These are phyloP conservation scores for Citrus medica DNA, from an alignment of 345 rosid genomes.

Conservation along the genomic window DNA sequence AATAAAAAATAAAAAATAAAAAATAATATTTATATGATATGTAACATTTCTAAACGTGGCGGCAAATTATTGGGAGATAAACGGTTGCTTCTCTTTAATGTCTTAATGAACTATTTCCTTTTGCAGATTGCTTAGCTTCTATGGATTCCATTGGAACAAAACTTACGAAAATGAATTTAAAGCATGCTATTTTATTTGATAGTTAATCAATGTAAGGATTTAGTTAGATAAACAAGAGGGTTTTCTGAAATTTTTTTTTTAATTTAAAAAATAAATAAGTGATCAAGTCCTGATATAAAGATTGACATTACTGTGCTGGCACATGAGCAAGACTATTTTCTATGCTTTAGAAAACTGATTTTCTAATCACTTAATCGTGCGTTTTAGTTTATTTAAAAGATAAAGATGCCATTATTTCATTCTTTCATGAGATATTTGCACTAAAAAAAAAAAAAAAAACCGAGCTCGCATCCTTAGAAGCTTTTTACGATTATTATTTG, in stretches of 20 bases:
- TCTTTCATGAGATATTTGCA: no score
- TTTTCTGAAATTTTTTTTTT: neutral
- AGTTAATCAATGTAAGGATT: no score
- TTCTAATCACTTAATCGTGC: no score
- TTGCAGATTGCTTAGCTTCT: neutral
- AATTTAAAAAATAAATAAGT: no score
- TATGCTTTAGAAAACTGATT: no score
- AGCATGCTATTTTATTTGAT: neutral
- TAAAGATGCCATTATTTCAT: no score
- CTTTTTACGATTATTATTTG: neutral
- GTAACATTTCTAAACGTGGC: neutral
- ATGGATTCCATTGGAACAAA: neutral
- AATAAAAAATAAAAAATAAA: no score
- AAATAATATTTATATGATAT: neutral
- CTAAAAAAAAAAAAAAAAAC: no score
- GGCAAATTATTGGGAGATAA: neutral
- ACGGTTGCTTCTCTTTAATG: neutral
- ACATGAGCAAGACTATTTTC: no score
- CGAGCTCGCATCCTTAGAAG: neutral
- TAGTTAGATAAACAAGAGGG: neutral
- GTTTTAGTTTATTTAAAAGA: no score
- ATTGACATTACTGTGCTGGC: no score
- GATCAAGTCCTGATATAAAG: no score
- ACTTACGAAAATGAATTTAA: neutral
- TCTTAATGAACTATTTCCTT: neutral